A percentile compares a stretch with the other conserved stretches of the same genome.
Conservation (phyloP, 2,329 filamentous ascomycete genomes). For the Neofusicoccum ribis region DNA sequence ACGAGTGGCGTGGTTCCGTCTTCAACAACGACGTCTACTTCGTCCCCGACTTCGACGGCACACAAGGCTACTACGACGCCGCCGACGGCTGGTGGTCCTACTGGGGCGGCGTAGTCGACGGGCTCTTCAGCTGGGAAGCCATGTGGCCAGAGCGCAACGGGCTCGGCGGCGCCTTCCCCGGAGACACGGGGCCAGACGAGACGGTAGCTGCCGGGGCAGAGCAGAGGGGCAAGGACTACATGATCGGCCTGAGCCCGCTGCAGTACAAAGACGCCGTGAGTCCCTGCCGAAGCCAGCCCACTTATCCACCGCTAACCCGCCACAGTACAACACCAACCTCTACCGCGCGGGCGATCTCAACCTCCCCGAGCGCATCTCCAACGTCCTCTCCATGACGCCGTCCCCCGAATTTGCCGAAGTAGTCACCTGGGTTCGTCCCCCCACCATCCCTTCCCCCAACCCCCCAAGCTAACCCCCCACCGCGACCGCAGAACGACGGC, state of each 20-base stretch:
- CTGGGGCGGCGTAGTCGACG: constrained; percentile 37
- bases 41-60: constrained; percentile 32
- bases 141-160: constrained; percentile 32
- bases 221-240: constrained; percentile 34
- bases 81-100: constrained; percentile 29
- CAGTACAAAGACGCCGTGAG: constrained; percentile 34
- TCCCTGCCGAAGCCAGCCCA: background rate
- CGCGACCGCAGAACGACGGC: too few relatives aligned
- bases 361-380: constrained; percentile 37
- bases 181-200: constrained; percentile 29
- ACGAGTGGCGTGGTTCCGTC: constrained; percentile 24
- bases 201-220: constrained; percentile 27
- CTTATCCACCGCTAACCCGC: too few relatives aligned
- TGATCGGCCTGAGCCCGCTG: constrained; percentile 30
- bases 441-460: too few relatives aligned
- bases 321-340: constrained; percentile 29
- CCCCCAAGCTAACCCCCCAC: too few relatives aligned
- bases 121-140: constrained; percentile 42
- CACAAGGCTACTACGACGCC: constrained; percentile 35
- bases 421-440: constrained; percentile 31
- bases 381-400: constrained; percentile 33
- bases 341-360: constrained; percentile 39
- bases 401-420: constrained; percentile 36
- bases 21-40: constrained; percentile 28
- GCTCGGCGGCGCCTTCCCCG: constrained; percentile 23